Percentiles rank a stretch among this genome's conserved stretches.
Evolutionary conservation across 495 filamentous ascomycete species (phyloP).

Genomic region (Tuber brumale): DNA sequence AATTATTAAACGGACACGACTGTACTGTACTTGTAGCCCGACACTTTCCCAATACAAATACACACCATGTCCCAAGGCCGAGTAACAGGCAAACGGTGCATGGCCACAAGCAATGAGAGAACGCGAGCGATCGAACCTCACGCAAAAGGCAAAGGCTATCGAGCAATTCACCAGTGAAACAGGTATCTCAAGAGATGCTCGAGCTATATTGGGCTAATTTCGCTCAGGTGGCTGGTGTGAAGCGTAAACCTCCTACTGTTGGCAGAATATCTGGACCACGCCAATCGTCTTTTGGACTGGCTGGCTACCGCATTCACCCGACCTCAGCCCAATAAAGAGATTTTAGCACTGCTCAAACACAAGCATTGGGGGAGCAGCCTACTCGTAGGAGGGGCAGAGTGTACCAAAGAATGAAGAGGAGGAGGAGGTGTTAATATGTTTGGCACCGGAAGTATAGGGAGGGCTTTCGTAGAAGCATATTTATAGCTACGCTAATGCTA

Average conservation of each 20-base stretch:
- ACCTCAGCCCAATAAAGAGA: background rate
- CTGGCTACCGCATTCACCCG: background rate
- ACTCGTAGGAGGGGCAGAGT: background rate
- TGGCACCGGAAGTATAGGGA: slow-evolving; percentile 9
- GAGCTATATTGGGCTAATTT: too few species aligned
- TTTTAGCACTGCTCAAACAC: slow-evolving; percentile 4
- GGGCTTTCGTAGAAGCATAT: slow-evolving; percentile 9
- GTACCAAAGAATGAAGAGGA: slow-evolving; percentile 2
- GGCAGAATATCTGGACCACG: background rate
- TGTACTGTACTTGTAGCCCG: too few species aligned
- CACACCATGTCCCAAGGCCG: too few species aligned
- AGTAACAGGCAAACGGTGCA: too few species aligned
- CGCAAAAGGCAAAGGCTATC: background rate
- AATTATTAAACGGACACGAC: too few species aligned
- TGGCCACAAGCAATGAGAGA: background rate
- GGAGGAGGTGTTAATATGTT: slow-evolving; percentile 7
- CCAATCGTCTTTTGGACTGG: background rate
- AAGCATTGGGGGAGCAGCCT: background rate
- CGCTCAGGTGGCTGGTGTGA: background rate
- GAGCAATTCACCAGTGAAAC: background rate
- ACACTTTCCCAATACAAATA: too few species aligned
- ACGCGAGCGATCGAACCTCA: background rate
- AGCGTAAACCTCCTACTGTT: background rate
- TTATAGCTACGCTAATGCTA: slow-evolving; percentile 16
- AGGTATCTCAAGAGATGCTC: background rate